phyloP scores from a whole-genome alignment of 1,284 basidiomycete genomes.

The Cutaneotrichosporon sp. region DNA sequence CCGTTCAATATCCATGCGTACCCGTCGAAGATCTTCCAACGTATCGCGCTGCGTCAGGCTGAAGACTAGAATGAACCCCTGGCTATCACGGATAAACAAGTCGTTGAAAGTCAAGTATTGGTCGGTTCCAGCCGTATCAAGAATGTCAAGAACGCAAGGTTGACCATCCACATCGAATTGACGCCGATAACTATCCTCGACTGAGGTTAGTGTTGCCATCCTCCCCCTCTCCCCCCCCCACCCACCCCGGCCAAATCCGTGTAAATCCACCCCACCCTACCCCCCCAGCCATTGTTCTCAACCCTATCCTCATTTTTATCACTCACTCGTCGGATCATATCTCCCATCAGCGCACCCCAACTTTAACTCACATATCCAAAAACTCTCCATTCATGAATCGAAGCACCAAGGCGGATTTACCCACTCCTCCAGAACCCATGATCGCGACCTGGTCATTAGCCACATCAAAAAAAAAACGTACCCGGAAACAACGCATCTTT shows the following conservation, averaged over 20 bases:
- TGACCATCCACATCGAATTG: constrained; percentile 39
- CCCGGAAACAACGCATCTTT: neutral
- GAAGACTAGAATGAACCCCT: constrained; percentile 46
- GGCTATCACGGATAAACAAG: constrained; percentile 38
- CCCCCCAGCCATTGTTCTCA: neutral
- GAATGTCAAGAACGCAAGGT: constrained; percentile 40
- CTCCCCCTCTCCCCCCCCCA: too few relatives aligned
- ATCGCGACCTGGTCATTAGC: constrained; percentile 43
- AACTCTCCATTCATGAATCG: constrained; percentile 42
- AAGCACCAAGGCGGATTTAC: constrained; percentile 41
- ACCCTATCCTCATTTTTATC: neutral
- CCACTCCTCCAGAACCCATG: constrained; percentile 46
- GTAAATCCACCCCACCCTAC: neutral
- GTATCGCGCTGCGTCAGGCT: constrained; percentile 36
- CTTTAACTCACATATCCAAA: constrained; percentile 26
- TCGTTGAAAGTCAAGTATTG: constrained; percentile 40
- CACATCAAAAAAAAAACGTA: too few relatives aligned
- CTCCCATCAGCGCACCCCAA: too few relatives aligned
- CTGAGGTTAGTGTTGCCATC: too few relatives aligned
- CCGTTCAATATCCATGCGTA: constrained; percentile 35
- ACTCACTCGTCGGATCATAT: constrained; percentile 45
- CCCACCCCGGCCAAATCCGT: neutral
- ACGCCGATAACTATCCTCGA: constrained; percentile 45
- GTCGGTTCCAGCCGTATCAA: constrained; percentile 47
- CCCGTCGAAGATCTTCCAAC: constrained; percentile 34